phyloP scores from a whole-genome alignment of 768 basidiomycete species.

The Basidioascus undulatus region DNA sequence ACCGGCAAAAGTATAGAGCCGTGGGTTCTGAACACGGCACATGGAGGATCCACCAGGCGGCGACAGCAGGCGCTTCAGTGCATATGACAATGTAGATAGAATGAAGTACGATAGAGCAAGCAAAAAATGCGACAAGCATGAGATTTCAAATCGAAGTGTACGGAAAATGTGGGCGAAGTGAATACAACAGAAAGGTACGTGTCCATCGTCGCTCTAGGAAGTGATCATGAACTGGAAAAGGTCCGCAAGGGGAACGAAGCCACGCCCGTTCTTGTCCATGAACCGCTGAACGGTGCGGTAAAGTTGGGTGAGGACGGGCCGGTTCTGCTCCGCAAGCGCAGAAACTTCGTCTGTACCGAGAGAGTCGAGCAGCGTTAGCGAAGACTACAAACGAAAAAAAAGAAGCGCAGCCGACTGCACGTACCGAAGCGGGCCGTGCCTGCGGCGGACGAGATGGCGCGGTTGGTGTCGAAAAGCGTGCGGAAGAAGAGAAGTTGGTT shows the following conservation, averaged over 20 bases:
- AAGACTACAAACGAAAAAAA: constrained; percentile 3
- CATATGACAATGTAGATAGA: too few species aligned
- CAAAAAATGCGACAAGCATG: too few species aligned
- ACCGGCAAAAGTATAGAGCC: too few species aligned
- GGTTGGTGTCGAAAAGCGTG: constrained; percentile 50
- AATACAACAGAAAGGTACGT: too few species aligned
- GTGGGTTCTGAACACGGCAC: too few species aligned
- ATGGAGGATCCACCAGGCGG: too few species aligned
- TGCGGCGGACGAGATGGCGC: constrained; percentile 29
- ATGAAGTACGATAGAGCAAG: too few species aligned
- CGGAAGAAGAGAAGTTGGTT: constrained; percentile 69
- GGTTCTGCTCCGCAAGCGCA: constrained; percentile 29
- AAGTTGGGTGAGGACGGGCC: constrained; percentile 29
- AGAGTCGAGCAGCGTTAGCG: not conserved
- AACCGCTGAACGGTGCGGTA: constrained; percentile 42
- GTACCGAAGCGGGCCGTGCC: constrained; percentile 22
- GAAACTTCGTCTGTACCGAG: constrained; percentile 29
- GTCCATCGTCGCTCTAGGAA: too few species aligned
- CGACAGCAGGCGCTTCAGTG: too few species aligned
- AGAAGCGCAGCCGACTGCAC: constrained; percentile 9
- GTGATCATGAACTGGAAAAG: constrained; percentile 54
- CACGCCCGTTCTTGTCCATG: constrained; percentile 61
- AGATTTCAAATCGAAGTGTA: too few species aligned
- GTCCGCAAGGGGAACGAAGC: constrained; percentile 59
- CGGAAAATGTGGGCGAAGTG: too few species aligned